Conservation (phyloP, 208 protist genomes). For the Naegleria fowleri region DNA sequence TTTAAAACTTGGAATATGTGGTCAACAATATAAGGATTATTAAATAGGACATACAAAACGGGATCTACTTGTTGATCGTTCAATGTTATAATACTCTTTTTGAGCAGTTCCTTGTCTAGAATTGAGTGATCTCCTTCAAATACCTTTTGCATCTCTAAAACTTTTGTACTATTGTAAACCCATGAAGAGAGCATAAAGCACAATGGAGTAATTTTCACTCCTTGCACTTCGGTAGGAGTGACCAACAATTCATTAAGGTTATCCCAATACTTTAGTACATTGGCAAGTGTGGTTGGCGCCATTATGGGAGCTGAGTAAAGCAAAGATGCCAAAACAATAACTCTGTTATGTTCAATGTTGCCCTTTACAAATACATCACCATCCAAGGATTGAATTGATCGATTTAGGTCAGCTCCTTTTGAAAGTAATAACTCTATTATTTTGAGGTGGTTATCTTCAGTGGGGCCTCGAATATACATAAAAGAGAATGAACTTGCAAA, state of each 20-base stretch:
- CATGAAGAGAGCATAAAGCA: not conserved
- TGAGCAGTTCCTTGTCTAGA: not conserved
- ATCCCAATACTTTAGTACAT: not conserved
- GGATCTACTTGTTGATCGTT: not conserved
- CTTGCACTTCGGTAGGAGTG: not conserved
- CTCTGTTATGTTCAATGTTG: not conserved
- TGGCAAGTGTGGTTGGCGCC: not conserved
- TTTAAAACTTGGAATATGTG: not conserved
- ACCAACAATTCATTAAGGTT: not conserved
- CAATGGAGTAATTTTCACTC: not conserved
- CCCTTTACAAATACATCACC: not conserved
- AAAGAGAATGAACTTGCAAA: not conserved
- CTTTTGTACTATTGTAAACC: not conserved
- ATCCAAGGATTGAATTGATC: not conserved
- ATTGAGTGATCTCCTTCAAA: not conserved
- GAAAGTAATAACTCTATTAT: not conserved
- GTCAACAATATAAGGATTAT: not conserved
- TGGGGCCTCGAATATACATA: not conserved
- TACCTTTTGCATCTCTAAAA: not conserved
- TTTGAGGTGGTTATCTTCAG: not conserved
- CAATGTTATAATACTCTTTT: not conserved
- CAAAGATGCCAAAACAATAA: not conserved
- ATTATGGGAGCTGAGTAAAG: not conserved
- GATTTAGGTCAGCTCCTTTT: not conserved
- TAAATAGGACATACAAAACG: not conserved